These are phyloP conservation scores for Boletus tomentosulus DNA, from an alignment of 768 basidiomycete genomes.

Conservation along the genomic window DNA sequence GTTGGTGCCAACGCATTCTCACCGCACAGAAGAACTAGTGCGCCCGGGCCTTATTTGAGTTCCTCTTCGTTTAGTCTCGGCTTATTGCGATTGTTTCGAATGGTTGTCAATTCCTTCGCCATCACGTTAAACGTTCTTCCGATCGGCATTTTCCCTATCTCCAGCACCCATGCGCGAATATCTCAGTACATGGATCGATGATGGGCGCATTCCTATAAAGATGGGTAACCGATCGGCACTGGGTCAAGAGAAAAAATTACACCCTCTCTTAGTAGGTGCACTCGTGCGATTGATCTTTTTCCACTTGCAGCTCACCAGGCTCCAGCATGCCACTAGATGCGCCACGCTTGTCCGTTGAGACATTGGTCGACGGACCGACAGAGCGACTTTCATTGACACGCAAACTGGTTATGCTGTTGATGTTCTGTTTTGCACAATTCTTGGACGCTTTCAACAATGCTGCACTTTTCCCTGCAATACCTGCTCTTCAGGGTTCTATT, in stretches of 20 bases:
- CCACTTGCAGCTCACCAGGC: not conserved
- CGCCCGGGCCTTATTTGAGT: not conserved
- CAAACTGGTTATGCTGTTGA: slow-evolving; percentile 29
- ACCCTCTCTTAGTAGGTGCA: not conserved
- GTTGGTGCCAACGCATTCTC: not conserved
- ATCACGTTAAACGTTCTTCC: not conserved
- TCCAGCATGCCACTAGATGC: slow-evolving; percentile 6
- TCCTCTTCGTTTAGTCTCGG: not conserved
- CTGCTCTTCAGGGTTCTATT: slow-evolving; percentile 24
- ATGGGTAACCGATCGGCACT: not conserved
- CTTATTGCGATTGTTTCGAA: not conserved
- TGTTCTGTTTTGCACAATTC: slow-evolving; percentile 41
- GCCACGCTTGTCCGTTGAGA: not conserved
- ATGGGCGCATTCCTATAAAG: not conserved
- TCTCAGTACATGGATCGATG: not conserved
- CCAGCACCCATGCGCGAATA: not conserved
- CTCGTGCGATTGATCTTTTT: not conserved
- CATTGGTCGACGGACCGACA: not conserved
- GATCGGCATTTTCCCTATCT: not conserved
- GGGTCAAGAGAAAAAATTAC: not conserved
- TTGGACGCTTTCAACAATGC: slow-evolving; percentile 43
- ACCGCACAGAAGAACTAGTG: not conserved
- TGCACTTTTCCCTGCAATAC: slow-evolving; percentile 39
- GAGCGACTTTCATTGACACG: slow-evolving; percentile 19
- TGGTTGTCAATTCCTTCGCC: not conserved